These are phyloP conservation scores for sorghum (Sorghum bicolor) DNA, from an alignment of 176 grass and related monocot genomes.

Conservation along the genomic window Sorghum_bicolor_NCBIv3 NC_012871.2:60683001-60683500, in stretches of 20 bases:
- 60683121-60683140: not conserved
- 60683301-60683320: no score
- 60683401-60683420: no score
- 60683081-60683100: slow-evolving; percentile 10
- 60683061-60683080: not conserved
- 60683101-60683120: slow-evolving; percentile 34
- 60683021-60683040: not conserved
- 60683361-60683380: no score
- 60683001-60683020: not conserved
- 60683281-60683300: no score
- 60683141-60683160: no score
- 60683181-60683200: not conserved
- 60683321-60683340: no score
- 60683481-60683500: not conserved
- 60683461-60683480: not conserved
- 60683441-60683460: not conserved
- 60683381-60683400: no score
- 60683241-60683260: no score
- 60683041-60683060: not conserved
- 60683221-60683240: no score
- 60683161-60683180: not conserved
- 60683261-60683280: no score
- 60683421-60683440: no score
- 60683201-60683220: not conserved
- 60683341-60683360: no score